Evolutionary conservation across 106 monocot genomes (phyloP).

Genomic region (Allium sativum): DNA sequence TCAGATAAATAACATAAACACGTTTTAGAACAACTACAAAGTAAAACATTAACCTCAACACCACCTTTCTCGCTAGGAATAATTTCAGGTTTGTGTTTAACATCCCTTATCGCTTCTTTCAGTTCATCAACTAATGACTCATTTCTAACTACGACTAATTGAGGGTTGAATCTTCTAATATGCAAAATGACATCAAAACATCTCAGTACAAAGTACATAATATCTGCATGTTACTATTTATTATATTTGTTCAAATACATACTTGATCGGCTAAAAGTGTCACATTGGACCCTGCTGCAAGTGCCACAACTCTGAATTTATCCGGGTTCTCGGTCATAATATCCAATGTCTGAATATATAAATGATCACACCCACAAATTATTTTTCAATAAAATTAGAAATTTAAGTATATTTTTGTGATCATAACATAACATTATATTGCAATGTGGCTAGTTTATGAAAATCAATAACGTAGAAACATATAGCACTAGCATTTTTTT

Average conservation of each 20-base stretch:
- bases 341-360: slow-evolving; percentile 57
- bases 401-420: too few species aligned
- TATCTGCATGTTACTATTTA: too few species aligned
- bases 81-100: slow-evolving; percentile 74
- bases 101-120: slow-evolving; percentile 80
- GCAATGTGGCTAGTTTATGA: too few species aligned
- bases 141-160: slow-evolving; percentile 75
- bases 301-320: slow-evolving; percentile 85
- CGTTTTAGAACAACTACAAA: not conserved
- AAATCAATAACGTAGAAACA: too few species aligned
- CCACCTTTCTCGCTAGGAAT: slow-evolving; percentile 90
- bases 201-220: too few species aligned
- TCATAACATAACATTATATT: too few species aligned
- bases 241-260: too few species aligned
- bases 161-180: slow-evolving; percentile 85
- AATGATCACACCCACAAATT: too few species aligned
- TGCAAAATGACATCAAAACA: slow-evolving; percentile 11
- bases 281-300: slow-evolving; percentile 95
- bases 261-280: slow-evolving; percentile 95
- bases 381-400: too few species aligned
- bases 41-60: slow-evolving; percentile 41
- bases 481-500: too few species aligned
- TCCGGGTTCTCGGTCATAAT: slow-evolving; percentile 92
- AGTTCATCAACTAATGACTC: slow-evolving; percentile 65
- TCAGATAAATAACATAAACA: not conserved